Conservation (phyloP, 2,329 filamentous ascomycete species). For the Calonectria crousiana region DNA sequence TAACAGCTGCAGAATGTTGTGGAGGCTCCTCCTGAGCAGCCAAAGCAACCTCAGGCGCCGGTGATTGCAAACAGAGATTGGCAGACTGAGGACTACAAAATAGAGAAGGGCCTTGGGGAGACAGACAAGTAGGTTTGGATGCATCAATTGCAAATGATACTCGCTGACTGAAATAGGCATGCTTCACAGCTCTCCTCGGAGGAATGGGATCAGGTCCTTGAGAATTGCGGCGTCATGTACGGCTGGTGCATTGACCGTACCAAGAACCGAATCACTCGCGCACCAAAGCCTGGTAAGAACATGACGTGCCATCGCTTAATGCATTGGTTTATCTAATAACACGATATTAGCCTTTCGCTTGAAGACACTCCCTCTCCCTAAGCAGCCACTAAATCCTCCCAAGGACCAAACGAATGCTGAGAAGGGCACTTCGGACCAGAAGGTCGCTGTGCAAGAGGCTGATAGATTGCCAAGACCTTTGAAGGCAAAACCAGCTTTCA, state of each 20-base stretch:
- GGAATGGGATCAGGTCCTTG: neutral
- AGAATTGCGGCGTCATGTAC: neutral
- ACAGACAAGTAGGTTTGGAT: neutral
- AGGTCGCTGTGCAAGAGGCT: neutral
- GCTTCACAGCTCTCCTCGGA: neutral
- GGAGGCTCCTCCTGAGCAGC: neutral
- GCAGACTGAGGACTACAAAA: neutral
- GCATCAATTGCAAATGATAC: neutral
- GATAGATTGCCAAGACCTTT: neutral
- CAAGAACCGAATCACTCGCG: neutral
- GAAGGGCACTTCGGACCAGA: neutral
- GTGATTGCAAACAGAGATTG: neutral
- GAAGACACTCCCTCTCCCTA: neutral
- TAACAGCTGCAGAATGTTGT: neutral
- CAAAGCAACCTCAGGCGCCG: neutral
- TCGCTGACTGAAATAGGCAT: neutral
- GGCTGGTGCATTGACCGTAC: neutral
- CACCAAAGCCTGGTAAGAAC: neutral
- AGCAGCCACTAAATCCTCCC: neutral
- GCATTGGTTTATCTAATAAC: neutral
- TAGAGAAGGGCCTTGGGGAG: neutral
- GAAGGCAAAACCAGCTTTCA: neutral
- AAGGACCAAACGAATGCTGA: neutral
- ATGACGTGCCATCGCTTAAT: too few species aligned
- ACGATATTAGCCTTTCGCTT: neutral